These are phyloP conservation scores for Umbilicus rupestris DNA, from an alignment of 164 flowering plant species.

Conservation along the genomic window DNA sequence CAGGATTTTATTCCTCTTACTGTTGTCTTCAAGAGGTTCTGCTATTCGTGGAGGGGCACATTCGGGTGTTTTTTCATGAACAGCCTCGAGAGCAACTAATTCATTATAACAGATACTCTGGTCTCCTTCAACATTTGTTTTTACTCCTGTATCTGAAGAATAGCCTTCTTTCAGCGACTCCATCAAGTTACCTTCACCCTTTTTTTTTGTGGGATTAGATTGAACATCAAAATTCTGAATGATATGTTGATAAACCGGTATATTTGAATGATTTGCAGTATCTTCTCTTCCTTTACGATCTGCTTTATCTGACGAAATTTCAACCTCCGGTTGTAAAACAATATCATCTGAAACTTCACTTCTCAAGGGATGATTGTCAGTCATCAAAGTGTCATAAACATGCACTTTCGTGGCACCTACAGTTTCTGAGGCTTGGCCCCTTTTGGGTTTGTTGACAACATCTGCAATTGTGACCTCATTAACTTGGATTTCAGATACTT, in stretches of 20 bases:
- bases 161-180: conserved; percentile 18
- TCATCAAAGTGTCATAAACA: conserved; percentile 12
- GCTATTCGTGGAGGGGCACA: background rate
- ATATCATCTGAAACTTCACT: conserved; percentile 15
- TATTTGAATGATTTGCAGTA: conserved; percentile 13
- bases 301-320: conserved; percentile 17
- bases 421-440: conserved; percentile 17
- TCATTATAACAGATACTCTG: background rate
- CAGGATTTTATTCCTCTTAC: background rate
- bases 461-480: conserved; percentile 12
- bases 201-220: conserved; percentile 15
- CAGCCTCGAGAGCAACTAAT: background rate
- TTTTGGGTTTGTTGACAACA: conserved; percentile 16
- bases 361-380: conserved; percentile 19
- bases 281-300: conserved; percentile 11
- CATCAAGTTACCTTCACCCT: conserved; percentile 16
- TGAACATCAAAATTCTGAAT: conserved; percentile 15
- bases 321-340: conserved; percentile 13
- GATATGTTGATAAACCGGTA: conserved; percentile 9
- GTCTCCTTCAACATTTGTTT: conserved; percentile 15
- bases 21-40: background rate
- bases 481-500: conserved; percentile 16
- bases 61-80: background rate
- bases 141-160: conserved; percentile 13
- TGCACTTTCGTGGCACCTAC: conserved; percentile 18